Percentiles rank a stretch among this genome's conserved stretches.
Conservation (phyloP, 1,139 yeast genomes). For the Taphrina flavorubra region DNA sequence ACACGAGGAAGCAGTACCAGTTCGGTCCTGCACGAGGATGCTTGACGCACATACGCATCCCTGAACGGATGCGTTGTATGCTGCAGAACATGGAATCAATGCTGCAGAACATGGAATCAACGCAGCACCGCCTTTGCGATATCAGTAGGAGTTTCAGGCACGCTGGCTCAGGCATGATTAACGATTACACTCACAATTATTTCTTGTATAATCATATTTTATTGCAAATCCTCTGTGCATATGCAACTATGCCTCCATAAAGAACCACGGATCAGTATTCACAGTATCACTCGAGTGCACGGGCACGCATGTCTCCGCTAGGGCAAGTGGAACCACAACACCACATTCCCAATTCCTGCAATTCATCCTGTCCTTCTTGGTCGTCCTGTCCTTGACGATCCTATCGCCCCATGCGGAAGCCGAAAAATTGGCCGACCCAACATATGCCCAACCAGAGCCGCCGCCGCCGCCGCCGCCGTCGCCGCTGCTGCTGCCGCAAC, state of each 20-base stretch:
- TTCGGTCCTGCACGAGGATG: not conserved
- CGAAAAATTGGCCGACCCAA: conserved; percentile 48
- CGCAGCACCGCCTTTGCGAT: no score
- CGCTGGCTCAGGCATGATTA: not conserved
- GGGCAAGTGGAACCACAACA: conserved; percentile 41
- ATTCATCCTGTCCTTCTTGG: conserved; percentile 41
- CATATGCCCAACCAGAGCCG: conserved; percentile 44
- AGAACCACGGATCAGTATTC: conserved; percentile 32
- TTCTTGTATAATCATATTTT: conserved; percentile 2
- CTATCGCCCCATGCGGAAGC: conserved; percentile 48
- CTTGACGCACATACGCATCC: not conserved
- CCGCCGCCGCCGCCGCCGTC: no score
- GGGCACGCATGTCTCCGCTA: conserved; percentile 2
- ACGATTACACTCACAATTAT: not conserved
- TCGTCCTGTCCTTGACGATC: conserved; percentile 38
- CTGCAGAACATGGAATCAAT: no score
- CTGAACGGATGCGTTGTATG: no score
- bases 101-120: no score
- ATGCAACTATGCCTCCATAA: conserved; percentile 4
- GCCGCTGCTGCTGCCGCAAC: no score
- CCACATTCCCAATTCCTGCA: conserved; percentile 47
- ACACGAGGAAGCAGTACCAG: not conserved
- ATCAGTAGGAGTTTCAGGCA: not conserved
- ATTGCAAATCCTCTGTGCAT: not conserved
- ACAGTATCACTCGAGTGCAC: not conserved